Base-by-base conservation (phyloP, 139 green algal species). In the Gonium pectorale region DNA sequence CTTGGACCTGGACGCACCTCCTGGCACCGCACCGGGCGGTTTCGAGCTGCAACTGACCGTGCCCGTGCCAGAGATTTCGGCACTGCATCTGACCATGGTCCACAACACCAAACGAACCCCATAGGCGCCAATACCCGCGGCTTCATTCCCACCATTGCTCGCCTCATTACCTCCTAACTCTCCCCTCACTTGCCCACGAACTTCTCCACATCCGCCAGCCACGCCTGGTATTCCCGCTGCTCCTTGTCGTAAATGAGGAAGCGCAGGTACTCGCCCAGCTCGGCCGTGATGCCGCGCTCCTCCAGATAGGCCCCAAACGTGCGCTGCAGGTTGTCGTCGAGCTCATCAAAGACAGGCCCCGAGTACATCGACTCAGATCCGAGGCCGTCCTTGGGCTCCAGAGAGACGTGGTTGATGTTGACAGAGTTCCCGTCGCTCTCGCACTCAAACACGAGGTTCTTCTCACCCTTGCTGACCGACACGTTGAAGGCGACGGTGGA, bases 211-310 rank as follows among this genome's bases (percentile, higher is more conserved):
- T 81, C 74, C 60, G 90, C 59, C 72, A 96, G 85, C 93, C 93
- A 96, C 41, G 68, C 37, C 68, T 89, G 88, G 81, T 96, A 96
- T 69, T 89, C 85, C 22, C 37, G 68, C 33, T 78, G 63, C 74
- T 93, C 90, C 66, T 93, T 93, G 71, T 91, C 88, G 64, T 86
- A 87, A 27, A 90, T 85, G 13, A 91, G 46, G 46, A 80, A 73
- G 6, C 86, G 62, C 51, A 93, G 80, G 73, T 86, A 92, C 69
- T 88, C 84, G 2, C 83, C 90, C 38, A 93, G 51, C 21, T 91
- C 86, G 9, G 86, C 83, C 35, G 73, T 87, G 26, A 93, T 67
- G 22, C 90, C 90, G 2, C 90, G 86, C 83, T 90, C 88, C 62
- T 88, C 66, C 35, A 93, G 79, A 74, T 87, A 93, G 0, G 62